Evolutionary conservation across 768 basidiomycete genomes (phyloP).

Genomic region (Russula virescens): DNA sequence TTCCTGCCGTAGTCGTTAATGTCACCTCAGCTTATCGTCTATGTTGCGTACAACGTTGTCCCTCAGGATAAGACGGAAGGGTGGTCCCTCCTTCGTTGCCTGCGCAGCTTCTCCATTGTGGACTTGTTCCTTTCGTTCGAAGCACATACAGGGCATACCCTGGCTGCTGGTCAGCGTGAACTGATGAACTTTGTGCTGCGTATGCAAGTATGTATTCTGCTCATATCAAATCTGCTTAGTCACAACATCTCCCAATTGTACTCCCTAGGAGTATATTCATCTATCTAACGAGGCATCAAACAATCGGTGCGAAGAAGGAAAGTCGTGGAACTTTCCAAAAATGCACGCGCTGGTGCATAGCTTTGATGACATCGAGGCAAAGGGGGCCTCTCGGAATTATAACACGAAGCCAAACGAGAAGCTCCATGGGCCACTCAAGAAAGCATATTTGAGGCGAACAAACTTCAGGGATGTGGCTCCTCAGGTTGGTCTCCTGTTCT

Average conservation of each 20-base stretch:
- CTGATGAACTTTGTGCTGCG: background rate
- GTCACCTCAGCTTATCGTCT: background rate
- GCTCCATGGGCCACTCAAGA: constrained; percentile 1
- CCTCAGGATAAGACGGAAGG: background rate
- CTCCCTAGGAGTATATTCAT: background rate
- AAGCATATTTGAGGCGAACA: background rate
- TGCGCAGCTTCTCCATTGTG: background rate
- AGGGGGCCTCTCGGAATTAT: background rate
- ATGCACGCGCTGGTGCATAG: background rate
- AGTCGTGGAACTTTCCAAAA: background rate
- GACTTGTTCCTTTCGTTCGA: background rate
- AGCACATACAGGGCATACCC: background rate
- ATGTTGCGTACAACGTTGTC: background rate
- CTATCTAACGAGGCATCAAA: background rate
- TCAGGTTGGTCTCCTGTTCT: background rate
- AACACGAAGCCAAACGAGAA: background rate
- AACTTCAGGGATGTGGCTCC: background rate
- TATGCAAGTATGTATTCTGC: background rate
- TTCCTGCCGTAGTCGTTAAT: background rate
- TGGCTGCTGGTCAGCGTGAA: background rate
- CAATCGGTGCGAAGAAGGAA: background rate
- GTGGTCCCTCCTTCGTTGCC: background rate
- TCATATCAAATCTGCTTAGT: background rate
- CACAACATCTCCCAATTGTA: background rate
- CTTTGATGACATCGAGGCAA: background rate